Base-by-base conservation (phyloP, 805 yeast species). In the Saccharomycopsis fibuligera region DNA sequence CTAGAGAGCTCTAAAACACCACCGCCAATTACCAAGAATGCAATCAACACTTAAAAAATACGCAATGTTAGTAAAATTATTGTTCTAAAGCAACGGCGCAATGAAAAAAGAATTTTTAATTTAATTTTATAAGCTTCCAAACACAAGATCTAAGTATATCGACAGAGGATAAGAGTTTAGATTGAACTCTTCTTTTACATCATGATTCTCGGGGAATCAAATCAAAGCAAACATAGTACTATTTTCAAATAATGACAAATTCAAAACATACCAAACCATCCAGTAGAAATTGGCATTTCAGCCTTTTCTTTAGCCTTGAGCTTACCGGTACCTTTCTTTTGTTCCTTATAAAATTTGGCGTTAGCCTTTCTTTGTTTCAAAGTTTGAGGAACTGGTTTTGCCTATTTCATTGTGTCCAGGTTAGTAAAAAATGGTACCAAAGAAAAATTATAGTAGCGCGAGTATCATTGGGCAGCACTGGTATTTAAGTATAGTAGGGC, bases 21-120 rank as follows among this genome's bases (percentile, higher is more conserved):
- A 48, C 77, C 77, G 29, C 77, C 77, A 55, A 73, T 65, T 19
- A 72, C 69, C 55, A 72, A 66, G 54, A 72, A 72, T 27, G 70
- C 62, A 56, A 72, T 67, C 3, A 66, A 64, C 23, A 61, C 47
- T 9, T 69, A n/a, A n/a, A n/a, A n/a, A 5, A 40, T 9, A 24
- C 12, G 41, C 5, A 6, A 12, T 16, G 46, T 43, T 43, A 43
- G 46, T 43, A 43, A 14, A 8, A 25, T n/a, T 27, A 8, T 27
- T n/a, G n/a, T n/a, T n/a, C n/a, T n/a, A n/a, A n/a, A n/a, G n/a
- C n/a, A n/a, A n/a, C n/a, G n/a, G n/a, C n/a, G n/a, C n/a, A n/a
- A n/a, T n/a, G n/a, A n/a, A n/a, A n/a, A n/a, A n/a, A n/a, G n/a
- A n/a, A n/a, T n/a, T n/a, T n/a, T n/a, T n/a, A n/a, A n/a, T n/a